Evolutionary conservation across 176 grass and related monocot genomes (phyloP), one percentile per base, ranked within the genome.

Genomic region (Thinopyrum elongatum): DNA sequence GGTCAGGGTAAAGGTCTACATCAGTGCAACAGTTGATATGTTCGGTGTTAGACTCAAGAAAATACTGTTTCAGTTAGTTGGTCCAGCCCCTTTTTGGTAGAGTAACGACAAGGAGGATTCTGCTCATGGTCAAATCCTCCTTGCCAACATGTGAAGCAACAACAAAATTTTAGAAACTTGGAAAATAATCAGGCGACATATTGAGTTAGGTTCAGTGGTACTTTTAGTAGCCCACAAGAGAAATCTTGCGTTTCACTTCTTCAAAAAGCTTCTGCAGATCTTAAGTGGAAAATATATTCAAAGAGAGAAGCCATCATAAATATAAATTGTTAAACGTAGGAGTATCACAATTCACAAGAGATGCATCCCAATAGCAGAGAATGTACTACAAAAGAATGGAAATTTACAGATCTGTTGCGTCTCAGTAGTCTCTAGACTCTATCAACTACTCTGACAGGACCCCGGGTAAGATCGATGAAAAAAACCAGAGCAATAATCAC

Each of bases 111-210:
- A 64, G 64, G 39, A 70, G 79, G 55, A n/a, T 73, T 77, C 74
- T 76, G n/a, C 53, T 78, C 70, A 85, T 57, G 59, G 36, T 71
- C 71, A 86, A 80, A 77, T 82, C 78, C 5, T 71, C 71, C 29
- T 82, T 77, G 72, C 63, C 64, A 70, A 55, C 72, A 77, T 49
- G n/a, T 49, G 59, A 83, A 88, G 77, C 86, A 81, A 87, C 44
- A 44, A 64, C 51, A 65, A 33, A 71, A 60, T 16, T 60, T 22
- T 4, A 46, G 5, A 80, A 89, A 26, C 4, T 53, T 1, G 61
- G 35, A 49, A 47, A 60, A 0, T 6, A 70, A 63, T 41, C 61
- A 10, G 17, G 46, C 19, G 25, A 62, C 51, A 17, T 77, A 38
- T 5, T 11, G 9, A 65, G 23, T 10, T 83, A 22, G 71, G 70